These are phyloP conservation scores for Penicillium alfredii DNA, from an alignment of 495 filamentous ascomycete genomes.

Conservation along the genomic window DNA sequence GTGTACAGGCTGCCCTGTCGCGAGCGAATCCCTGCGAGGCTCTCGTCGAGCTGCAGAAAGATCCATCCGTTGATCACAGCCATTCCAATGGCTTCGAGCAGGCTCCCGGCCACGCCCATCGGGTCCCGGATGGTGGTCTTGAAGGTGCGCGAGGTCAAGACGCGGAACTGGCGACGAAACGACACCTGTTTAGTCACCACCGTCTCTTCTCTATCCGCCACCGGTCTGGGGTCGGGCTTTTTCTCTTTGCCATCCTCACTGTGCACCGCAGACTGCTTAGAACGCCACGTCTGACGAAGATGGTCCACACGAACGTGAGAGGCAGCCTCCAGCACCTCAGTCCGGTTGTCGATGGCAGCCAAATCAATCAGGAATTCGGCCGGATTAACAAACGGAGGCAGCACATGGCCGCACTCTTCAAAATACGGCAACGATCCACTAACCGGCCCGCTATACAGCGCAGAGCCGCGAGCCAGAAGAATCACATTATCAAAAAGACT, in stretches of 20 bases:
- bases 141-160: conserved; percentile 60
- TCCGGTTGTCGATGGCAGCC: conserved; percentile 63
- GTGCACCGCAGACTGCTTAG: conserved; percentile 13
- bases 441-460: conserved; percentile 57
- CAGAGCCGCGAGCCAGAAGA: conserved; percentile 55
- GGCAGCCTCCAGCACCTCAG: conserved; percentile 50
- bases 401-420: conserved; percentile 42
- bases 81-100: conserved; percentile 61
- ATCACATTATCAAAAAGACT: conserved; percentile 63
- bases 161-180: conserved; percentile 53
- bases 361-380: conserved; percentile 69
- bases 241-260: conserved; percentile 1
- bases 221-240: background rate
- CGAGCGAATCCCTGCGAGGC: conserved; percentile 52
- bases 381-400: conserved; percentile 66
- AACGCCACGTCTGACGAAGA: conserved; percentile 50
- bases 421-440: conserved; percentile 54
- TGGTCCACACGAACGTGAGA: conserved; percentile 50
- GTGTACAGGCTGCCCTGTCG: conserved; percentile 65
- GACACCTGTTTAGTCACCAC: conserved; percentile 30
- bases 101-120: conserved; percentile 59
- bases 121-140: conserved; percentile 65
- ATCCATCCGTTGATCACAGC: conserved; percentile 65
- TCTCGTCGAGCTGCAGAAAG: conserved; percentile 54
- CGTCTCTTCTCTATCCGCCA: conserved; percentile 3